Base-by-base conservation (phyloP, 2,329 filamentous ascomycete species). In the Penicillium sp. region DNA sequence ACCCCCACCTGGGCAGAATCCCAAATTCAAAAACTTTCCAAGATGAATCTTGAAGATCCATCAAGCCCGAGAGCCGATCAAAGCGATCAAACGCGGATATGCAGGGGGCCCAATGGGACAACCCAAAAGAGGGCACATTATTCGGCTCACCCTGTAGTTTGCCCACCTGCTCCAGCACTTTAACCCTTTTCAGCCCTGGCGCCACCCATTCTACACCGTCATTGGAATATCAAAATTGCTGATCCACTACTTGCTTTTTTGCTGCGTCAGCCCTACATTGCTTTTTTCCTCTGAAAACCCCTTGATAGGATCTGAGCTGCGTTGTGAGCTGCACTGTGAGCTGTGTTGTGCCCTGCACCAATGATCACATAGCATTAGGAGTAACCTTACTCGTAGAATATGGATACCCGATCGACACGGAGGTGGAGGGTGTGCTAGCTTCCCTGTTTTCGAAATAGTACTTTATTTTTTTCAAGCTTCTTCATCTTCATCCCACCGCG, bases 231-330 rank as follows among this genome's bases (percentile, higher is more conserved):
- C 34, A 10, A 2, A 10, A 39, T 47, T 39, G 56, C 49, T 47
- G 58, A 57, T 55, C 58, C 56, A 59, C 56, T 39, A 8, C 36
- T 32, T 42, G 18, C 49, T 49, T 34, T 27, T 43, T 44, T 18
- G 34, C 14, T 39, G 43, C 40, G 18, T 38, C 39, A 42, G 32
- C 6, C 44, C 34, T 42, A 14, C 22, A 13, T 36, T 36, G 34
- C 14, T 39, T 32, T 49, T 31, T 14, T 31, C n/a, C 29, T 49
- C 39, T 3, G 32, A 39, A 8, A 14, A 21, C n/a, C 31, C 24
- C 14, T 27, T 44, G 22, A 21, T 13, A 34, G 24, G n/a, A 39
- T 10, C 9, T 13, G 14, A n/a, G 24, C 14, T 10, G 49, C 49
- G n/a, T 11, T 21, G 18, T 18, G 18, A 18, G 18, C 18, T 18